Base-by-base conservation (phyloP, 805 yeast genomes). In the Wickerhamomyces rabaulensis region DNA sequence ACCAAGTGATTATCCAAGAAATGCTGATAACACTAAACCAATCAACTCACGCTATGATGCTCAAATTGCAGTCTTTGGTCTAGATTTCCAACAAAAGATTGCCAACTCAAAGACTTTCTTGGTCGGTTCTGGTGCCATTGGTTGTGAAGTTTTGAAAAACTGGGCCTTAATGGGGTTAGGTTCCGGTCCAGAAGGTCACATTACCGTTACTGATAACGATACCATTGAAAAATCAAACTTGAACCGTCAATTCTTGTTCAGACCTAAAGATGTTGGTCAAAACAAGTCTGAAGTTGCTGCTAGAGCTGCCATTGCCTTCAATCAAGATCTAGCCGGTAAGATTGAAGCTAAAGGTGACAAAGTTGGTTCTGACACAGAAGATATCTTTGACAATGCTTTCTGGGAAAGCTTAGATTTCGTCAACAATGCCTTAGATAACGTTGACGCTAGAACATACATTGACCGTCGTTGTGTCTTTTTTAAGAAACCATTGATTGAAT, bases 81-180 rank as follows among this genome's bases (percentile, higher is more conserved):
- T 77, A 42, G 79, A 79, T 39, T 88, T 79, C 68, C 92, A 89
- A 62, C 80, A 84, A 59, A 71, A 70, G 39, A 69, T 94, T 48
- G 79, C 87, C 35, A 88, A 91, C 65, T 70, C 86, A 52, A 84
- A 80, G 60, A 89, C 91, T 4, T 92, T 94, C 66, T 73, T 94
- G 54, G 99, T 94, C 37, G 99, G 99, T 40, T 76, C 97, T 2
- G 99, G 99, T 64, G 99, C 99, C 17, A 94, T 94, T 72, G 99
- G 99, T 36, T 94, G 99, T 72, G 99, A 94, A 70, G 92, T 94
- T 91, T 75, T 94, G 60, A 94, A 94, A 69, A 91, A 89, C 63
- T 94, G 98, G 98, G 97, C 99, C 6, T 77, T 94, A 78, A 76
- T 91, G 79, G 99, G 99, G 40, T 71, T 94, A 44, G 98, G 96